Evolutionary conservation across 768 basidiomycete genomes (phyloP), one percentile per base, ranked within the genome.

Genomic region (Lactarius akahatsu): DNA sequence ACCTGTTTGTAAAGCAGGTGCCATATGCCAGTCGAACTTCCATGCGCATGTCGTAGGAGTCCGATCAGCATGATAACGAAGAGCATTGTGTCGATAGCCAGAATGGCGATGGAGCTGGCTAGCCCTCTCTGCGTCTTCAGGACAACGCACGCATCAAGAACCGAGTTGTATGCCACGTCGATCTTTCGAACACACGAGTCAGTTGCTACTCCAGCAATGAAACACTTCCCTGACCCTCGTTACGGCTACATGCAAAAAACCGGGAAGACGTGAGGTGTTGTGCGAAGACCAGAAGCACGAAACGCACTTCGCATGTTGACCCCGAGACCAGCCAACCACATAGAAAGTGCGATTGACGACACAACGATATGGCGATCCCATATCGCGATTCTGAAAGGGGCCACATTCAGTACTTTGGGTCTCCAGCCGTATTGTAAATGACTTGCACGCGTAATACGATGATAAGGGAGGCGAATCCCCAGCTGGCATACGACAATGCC

Each of bases 371-470:
- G 34, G 20, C 11, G 15, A n/a, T 60, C 5, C 59, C 59, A 60
- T 10, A 60, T 60, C 9, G 59, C 59, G n/a, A 60, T 34, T 60
- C 59, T 60, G n/a, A 47, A 60, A 40, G 10, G n/a, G 8, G 30
- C 10, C 11, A 18, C 15, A 16, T 10, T 45, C 28, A 60, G 43
- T 2, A 32, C 20, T 9, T 23, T 40, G 20, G 2, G n/a, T 15
- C 26, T 10, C 2, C 3, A 4, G 43, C 5, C 11, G 11, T 20
- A 15, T 4, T n/a, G 15, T 5, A n/a, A 11, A n/a, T 30, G 20
- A 60, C 59, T 60, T 34, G 13, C 59, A 60, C 11, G 10, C 59
- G 59, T 13, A 60, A 38, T n/a, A 47, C 43, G 30, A 60, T 60
- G 32, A 60, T 60, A 47, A 47, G 43, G 8, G 59, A 60, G 20